These are phyloP conservation scores for Blastomyces gilchristii DNA, from an alignment of 2,329 filamentous ascomycete genomes.

Conservation along the genomic window DNA sequence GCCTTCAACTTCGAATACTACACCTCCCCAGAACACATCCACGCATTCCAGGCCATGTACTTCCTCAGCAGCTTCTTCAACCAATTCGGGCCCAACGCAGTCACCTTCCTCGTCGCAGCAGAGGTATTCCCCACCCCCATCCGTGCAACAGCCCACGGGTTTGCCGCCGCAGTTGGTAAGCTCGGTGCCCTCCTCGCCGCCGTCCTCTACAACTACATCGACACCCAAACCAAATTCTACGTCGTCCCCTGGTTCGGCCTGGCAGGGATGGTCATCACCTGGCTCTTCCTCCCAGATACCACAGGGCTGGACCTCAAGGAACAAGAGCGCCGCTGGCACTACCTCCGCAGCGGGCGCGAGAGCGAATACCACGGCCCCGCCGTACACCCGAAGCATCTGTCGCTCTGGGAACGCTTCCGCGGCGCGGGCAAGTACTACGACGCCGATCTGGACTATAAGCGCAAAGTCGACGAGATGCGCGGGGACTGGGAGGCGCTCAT, in stretches of 20 bases:
- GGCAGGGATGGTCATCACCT: conserved; percentile 71
- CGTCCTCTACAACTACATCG: conserved; percentile 91
- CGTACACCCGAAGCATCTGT: conserved; percentile 79
- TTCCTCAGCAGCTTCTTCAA: conserved; percentile 98
- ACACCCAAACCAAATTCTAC: conserved; percentile 72
- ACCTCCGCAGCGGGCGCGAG: conserved; percentile 66
- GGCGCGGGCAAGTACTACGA: conserved; percentile 76
- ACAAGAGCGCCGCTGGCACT: conserved; percentile 87
- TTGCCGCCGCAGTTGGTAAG: conserved; percentile 87
- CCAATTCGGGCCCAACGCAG: conserved; percentile 92
- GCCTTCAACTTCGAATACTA: conserved; percentile 84
- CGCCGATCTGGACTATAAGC: conserved; percentile 68
- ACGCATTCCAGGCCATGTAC: conserved; percentile 96
- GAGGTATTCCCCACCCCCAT: conserved; percentile 95
- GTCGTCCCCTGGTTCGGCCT: conserved; percentile 95
- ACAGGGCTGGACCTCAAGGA: conserved; percentile 95
- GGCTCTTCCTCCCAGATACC: conserved; percentile 85
- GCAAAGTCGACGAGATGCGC: conserved; percentile 76
- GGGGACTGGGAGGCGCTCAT: conserved; percentile 43
- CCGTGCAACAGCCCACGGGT: conserved; percentile 85
- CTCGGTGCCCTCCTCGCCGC: conserved; percentile 76
- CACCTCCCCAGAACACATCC: conserved; percentile 58
- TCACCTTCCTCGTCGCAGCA: conserved; percentile 91
- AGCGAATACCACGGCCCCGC: conserved; percentile 87
- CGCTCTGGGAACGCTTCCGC: conserved; percentile 71